Percentiles rank a stretch among this genome's conserved stretches.
phyloP scores from a whole-genome alignment of 306 rosid species.

The Vicia villosa region DNA sequence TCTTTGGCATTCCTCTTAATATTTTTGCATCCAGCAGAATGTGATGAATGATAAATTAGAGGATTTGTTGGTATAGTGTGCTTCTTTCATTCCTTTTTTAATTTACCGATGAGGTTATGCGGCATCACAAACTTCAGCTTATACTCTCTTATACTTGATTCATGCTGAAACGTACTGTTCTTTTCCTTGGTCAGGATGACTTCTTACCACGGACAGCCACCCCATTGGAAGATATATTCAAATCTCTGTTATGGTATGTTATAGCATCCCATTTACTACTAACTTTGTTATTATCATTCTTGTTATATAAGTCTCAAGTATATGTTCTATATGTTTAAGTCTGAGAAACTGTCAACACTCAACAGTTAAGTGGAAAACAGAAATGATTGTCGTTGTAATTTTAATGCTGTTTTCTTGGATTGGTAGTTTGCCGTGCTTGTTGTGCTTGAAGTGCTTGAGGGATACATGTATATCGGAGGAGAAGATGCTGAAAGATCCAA shows the following conservation, averaged over 20 bases:
- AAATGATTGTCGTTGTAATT: constrained; percentile 8
- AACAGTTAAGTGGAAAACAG: too few species aligned
- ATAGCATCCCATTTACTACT: neutral
- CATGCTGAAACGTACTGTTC: constrained; percentile 15
- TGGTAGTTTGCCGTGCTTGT: constrained; percentile 87
- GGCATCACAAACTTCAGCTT: constrained; percentile 3
- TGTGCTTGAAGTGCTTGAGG: constrained; percentile 79
- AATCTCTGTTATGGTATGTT: constrained; percentile 89
- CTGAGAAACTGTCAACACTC: neutral
- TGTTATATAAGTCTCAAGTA: constrained; percentile 18
- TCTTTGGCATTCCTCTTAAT: constrained; percentile 16
- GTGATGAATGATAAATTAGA: constrained; percentile 4
- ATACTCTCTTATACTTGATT: neutral
- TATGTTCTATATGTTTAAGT: neutral
- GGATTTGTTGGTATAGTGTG: constrained; percentile 3
- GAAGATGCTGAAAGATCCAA: constrained; percentile 89
- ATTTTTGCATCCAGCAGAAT: neutral
- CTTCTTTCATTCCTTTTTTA: neutral
- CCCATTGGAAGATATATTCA: constrained; percentile 96
- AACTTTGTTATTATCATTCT: constrained; percentile 11
- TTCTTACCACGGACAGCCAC: constrained; percentile 98
- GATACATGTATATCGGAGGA: constrained; percentile 90
- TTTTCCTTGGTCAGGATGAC: constrained; percentile 76
- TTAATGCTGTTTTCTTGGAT: constrained; percentile 21
- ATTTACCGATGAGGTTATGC: constrained; percentile 3